These are phyloP conservation scores for Candida bentonensis DNA, from an alignment of 805 yeast species.

Conservation along the genomic window DNA sequence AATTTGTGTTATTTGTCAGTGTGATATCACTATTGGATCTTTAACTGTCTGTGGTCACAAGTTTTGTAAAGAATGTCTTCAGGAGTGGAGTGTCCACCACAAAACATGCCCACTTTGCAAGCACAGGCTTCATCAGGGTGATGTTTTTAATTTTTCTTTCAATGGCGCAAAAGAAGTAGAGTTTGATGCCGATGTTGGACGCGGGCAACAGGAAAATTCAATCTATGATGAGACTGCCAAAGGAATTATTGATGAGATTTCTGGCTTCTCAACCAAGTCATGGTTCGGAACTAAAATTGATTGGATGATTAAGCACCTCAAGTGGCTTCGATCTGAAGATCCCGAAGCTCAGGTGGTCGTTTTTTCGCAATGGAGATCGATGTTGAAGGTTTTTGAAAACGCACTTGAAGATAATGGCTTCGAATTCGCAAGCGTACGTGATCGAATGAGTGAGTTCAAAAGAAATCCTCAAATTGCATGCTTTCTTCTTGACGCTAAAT, in stretches of 20 bases:
- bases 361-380: conserved; percentile 80
- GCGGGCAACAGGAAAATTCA: conserved; percentile 5
- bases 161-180: not conserved
- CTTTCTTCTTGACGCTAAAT: conserved; percentile 68
- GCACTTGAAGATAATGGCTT: conserved; percentile 53
- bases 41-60: conserved; percentile 86
- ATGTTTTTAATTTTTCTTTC: conserved; percentile 44
- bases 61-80: conserved; percentile 71
- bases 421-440: conserved; percentile 39
- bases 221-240: conserved; percentile 16
- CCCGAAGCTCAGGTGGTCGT: conserved; percentile 64
- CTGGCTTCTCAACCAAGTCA: conserved; percentile 25
- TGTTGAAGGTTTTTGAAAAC: conserved; percentile 48
- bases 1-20: conserved; percentile 68
- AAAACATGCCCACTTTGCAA: conserved; percentile 76
- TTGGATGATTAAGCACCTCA: conserved; percentile 57
- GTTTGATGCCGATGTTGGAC: not conserved
- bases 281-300: conserved; percentile 81
- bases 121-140: conserved; percentile 29
- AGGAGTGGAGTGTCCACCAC: conserved; percentile 51
- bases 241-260: conserved; percentile 23
- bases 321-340: conserved; percentile 45
- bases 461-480: conserved; percentile 56
- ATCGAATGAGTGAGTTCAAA: conserved; percentile 43
- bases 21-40: conserved; percentile 57